These are phyloP conservation scores for Penicillium verhagenii DNA, from an alignment of 495 filamentous ascomycete genomes.

Conservation along the genomic window DNA sequence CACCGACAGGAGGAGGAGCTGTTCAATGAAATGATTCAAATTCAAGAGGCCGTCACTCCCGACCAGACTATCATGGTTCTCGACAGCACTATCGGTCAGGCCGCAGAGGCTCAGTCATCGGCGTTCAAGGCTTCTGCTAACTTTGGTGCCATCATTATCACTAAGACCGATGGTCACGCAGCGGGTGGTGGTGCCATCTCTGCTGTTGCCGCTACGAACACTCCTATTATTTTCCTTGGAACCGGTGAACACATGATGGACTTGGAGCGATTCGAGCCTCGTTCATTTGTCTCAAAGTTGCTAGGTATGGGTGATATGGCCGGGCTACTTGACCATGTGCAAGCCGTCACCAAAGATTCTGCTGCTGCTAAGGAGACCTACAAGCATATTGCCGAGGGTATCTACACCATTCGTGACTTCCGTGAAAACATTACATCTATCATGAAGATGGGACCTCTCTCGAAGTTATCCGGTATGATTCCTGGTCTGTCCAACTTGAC, in stretches of 20 bases:
- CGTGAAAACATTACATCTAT: conserved; percentile 95
- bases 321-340: conserved; percentile 93
- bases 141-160: conserved; percentile 98
- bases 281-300: conserved; percentile 86
- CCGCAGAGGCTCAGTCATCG: conserved; percentile 88
- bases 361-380: conserved; percentile 87
- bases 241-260: conserved; percentile 97
- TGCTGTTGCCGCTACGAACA: conserved; percentile 95
- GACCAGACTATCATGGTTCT: conserved; percentile 99
- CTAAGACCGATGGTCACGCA: conserved; percentile 95
- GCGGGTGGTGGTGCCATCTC: conserved; percentile 95
- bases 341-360: conserved; percentile 86
- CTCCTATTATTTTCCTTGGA: conserved; percentile 96
- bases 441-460: conserved; percentile 99
- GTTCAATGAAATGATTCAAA: conserved; percentile 98
- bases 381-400: conserved; percentile 95
- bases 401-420: conserved; percentile 93
- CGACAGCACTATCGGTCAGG: conserved; percentile 93
- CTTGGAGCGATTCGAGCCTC: conserved; percentile 86
- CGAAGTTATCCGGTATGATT: conserved; percentile 99
- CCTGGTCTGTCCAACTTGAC: conserved; percentile 91
- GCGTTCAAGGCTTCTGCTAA: conserved; percentile 98
- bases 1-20: conserved; percentile 93
- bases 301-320: conserved; percentile 97
- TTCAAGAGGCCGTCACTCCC: conserved; percentile 84